Conservation (phyloP, 495 filamentous ascomycete species). For the Penicillium desertorum region DNA sequence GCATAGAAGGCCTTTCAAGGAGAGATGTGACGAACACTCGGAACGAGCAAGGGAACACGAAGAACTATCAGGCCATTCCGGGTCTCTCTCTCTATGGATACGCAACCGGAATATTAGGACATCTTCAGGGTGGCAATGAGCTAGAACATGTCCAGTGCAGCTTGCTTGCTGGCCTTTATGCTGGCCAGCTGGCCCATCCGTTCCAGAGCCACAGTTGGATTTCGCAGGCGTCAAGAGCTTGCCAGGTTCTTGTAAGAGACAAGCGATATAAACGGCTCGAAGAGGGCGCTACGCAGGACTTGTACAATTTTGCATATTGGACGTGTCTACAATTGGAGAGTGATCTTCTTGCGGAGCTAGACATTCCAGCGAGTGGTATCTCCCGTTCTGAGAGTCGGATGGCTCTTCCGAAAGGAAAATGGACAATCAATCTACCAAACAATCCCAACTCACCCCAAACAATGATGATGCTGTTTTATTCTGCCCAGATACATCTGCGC, state of each 20-base stretch:
- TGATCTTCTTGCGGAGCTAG: conserved; percentile 89
- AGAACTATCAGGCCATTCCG: conserved; percentile 83
- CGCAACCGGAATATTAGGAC: conserved; percentile 84
- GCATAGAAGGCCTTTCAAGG: conserved; percentile 8
- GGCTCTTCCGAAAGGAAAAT: conserved; percentile 54
- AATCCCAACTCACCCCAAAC: conserved; percentile 35
- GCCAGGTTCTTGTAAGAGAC: conserved; percentile 72
- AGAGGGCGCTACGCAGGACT: conserved; percentile 41
- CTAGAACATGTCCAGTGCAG: conserved; percentile 81
- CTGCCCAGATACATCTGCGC: conserved; percentile 79
- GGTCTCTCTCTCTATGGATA: conserved; percentile 88
- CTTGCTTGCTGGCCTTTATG: conserved; percentile 83
- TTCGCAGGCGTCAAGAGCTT: conserved; percentile 68
- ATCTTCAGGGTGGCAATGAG: conserved; percentile 71
- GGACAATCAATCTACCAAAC: conserved; percentile 35
- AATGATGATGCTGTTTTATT: conserved; percentile 74
- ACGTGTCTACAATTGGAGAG: conserved; percentile 93
- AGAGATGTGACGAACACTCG: conserved; percentile 15
- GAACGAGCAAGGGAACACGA: conserved; percentile 26
- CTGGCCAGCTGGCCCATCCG: conserved; percentile 81
- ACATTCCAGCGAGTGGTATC: conserved; percentile 76
- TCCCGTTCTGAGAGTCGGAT: conserved; percentile 70
- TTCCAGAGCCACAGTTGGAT: conserved; percentile 92
- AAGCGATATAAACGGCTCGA: conserved; percentile 38
- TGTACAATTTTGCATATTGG: conserved; percentile 83